Conservation (phyloP, 345 rosid genomes). For the Gynandropsis gynandra region DNA sequence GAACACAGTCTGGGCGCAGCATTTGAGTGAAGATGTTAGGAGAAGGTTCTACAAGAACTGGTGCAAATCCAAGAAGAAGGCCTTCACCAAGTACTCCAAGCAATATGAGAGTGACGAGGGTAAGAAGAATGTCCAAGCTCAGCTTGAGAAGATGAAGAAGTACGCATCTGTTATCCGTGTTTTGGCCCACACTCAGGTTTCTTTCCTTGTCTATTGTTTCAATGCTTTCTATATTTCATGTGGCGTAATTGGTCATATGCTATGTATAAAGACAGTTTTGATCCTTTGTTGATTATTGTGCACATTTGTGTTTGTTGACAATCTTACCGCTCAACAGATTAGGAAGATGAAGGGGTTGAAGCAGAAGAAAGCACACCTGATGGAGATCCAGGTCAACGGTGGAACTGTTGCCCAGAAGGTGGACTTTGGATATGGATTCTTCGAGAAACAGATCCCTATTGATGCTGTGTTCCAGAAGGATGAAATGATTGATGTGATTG, state of each 20-base stretch:
- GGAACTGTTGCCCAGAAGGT: constrained; percentile 70
- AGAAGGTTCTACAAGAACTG: constrained; percentile 85
- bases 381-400: constrained; percentile 88
- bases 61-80: constrained; percentile 87
- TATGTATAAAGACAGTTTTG: too few species aligned
- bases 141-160: constrained; percentile 79
- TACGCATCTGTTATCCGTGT: constrained; percentile 65
- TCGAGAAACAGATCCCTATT: constrained; percentile 75
- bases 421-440: constrained; percentile 68
- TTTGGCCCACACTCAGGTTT: constrained; percentile 80
- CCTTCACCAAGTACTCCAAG: constrained; percentile 61
- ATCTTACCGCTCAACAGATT: constrained; percentile 30
- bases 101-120: constrained; percentile 57
- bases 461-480: constrained; percentile 82
- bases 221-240: neutral
- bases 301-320: too few species aligned
- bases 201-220: neutral
- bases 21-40: constrained; percentile 70
- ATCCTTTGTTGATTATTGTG: too few species aligned
- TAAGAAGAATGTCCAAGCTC: constrained; percentile 52
- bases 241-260: neutral
- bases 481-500: constrained; percentile 80
- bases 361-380: constrained; percentile 85
- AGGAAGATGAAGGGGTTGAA: constrained; percentile 87
- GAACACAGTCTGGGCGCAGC: constrained; percentile 89